Evolutionary conservation across 805 yeast species (phyloP).

Genomic region (Yarrowia sp.): DNA sequence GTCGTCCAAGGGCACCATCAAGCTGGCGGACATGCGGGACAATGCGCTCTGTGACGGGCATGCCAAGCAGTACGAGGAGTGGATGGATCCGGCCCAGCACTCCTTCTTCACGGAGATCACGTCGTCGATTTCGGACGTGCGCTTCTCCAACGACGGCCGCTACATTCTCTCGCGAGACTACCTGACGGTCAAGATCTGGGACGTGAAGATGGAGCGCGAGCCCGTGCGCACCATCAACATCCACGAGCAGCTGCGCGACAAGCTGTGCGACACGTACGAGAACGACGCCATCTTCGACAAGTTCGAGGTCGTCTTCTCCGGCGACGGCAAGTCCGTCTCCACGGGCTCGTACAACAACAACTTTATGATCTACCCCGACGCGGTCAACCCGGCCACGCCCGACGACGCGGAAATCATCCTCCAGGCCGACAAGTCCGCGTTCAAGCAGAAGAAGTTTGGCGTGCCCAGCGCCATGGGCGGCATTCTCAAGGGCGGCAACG

Average conservation of each 20-base stretch:
- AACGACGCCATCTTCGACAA: constrained; percentile 98
- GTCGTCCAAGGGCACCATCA: constrained; percentile 91
- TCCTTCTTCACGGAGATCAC: constrained; percentile 97
- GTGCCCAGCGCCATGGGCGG: constrained; percentile 47
- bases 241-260: constrained; percentile 90
- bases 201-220: constrained; percentile 91
- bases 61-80: constrained; percentile 80
- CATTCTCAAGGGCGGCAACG: constrained; percentile 27
- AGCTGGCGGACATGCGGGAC: constrained; percentile 93
- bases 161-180: constrained; percentile 97
- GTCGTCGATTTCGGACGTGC: constrained; percentile 87
- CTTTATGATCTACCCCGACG: constrained; percentile 94
- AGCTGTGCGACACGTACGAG: constrained; percentile 95
- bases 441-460: constrained; percentile 70
- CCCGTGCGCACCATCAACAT: constrained; percentile 93
- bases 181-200: constrained; percentile 98
- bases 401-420: constrained; percentile 68
- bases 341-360: constrained; percentile 97
- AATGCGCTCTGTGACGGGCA: constrained; percentile 91
- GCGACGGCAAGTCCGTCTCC: constrained; percentile 88
- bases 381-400: constrained; percentile 39
- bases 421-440: constrained; percentile 97
- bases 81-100: constrained; percentile 86
- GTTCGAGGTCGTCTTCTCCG: constrained; percentile 93
- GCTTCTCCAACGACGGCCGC: constrained; percentile 87